Conservation (phyloP, 2,329 filamentous ascomycete genomes). For the Trichophyton verrucosum region DNA sequence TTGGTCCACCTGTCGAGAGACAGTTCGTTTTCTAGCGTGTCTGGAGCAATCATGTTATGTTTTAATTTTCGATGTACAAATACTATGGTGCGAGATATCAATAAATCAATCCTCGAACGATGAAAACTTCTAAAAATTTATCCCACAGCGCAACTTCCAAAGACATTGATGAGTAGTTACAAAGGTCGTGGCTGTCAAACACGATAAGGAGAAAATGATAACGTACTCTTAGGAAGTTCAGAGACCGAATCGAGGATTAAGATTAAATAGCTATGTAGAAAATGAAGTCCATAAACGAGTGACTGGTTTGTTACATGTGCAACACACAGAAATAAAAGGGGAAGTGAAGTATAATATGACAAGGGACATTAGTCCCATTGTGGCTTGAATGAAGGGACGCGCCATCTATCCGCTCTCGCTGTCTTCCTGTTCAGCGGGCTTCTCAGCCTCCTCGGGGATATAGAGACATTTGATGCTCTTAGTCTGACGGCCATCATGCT, state of each 20-base stretch:
- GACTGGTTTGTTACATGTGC: background rate
- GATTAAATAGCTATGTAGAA: background rate
- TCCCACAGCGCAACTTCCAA: background rate
- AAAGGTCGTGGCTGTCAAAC: background rate
- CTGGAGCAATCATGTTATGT: background rate
- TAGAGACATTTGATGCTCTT: slow-evolving; percentile 2
- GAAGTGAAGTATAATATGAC: background rate
- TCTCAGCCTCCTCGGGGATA: background rate
- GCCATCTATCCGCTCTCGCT: background rate
- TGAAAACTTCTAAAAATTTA: background rate
- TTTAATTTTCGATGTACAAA: background rate
- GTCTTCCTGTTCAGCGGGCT: background rate
- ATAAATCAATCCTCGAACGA: background rate
- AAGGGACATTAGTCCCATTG: background rate
- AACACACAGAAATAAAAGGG: background rate
- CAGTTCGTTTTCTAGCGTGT: background rate
- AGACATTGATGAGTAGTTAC: background rate
- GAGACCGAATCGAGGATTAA: background rate
- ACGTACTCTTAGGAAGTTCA: background rate
- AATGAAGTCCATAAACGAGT: background rate
- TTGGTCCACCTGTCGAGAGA: background rate
- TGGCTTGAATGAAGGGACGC: background rate
- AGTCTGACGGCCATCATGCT: background rate
- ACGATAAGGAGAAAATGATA: too few species aligned
- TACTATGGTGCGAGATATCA: background rate